Evolutionary conservation across 352 stramenopile genomes (phyloP), one percentile per base, ranked within the genome.

Genomic region (Pythium utonaiense): DNA sequence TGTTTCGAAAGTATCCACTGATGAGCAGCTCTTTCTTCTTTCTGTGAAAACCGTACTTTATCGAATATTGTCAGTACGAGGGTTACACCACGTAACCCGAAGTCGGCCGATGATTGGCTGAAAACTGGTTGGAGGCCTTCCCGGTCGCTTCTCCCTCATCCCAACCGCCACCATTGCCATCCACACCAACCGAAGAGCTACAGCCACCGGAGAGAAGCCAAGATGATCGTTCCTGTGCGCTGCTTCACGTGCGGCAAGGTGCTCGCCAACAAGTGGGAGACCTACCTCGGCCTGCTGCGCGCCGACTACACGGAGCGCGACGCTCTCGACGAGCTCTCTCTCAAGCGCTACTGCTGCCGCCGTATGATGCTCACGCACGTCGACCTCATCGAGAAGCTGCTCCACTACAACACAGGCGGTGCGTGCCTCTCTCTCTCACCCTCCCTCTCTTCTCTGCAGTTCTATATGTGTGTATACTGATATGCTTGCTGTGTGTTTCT

Each of bases 181-280:
- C 40, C 40, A 47, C n/a, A 33, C 40, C 40, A 27, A 24, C n/a
- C 40, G 40, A 47, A 21, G 17, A 47, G 40, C 17, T 47, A 47
- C 40, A 27, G 28, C 28, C 3, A 47, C 36, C 7, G 36, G 36
- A 44, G 36, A 44, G 36, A 44, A 47, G 40, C 2, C 40, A 27
- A 47, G 40, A 98, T 99, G 97, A 99, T 99, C 72, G 98, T 99
- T 62, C 97, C 97, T 22, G 97, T 99, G 66, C 92, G 97, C 68
- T 99, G 97, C 86, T 99, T 99, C 80, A 99, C 97, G 55, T 99
- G 97, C 79, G 97, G 97, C 66, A 99, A 99, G 80, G 94, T 99
- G 70, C 98, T 99, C 74, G 97, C 96, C 53, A 99, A 99, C 84
- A 99, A 99, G 83, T 99, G 96, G 95, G 97, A 99, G 78, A 98